Evolutionary conservation across 257 asterid genomes (phyloP), one percentile per base, ranked within the genome.

Genomic region (Nicotiana obtusifolia): DNA sequence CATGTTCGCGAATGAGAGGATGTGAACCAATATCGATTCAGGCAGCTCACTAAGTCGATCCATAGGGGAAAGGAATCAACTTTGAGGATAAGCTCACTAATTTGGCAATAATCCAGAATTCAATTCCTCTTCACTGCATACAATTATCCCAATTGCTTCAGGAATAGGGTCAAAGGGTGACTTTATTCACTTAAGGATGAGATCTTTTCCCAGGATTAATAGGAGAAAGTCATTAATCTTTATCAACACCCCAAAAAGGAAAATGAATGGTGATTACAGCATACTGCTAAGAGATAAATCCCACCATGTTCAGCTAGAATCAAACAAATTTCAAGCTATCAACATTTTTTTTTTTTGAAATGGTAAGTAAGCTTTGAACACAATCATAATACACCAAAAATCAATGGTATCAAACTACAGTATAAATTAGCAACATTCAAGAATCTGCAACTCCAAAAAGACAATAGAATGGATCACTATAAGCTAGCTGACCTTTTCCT

Each of bases 1-100:
- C 33, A 64, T 62, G 20, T 3, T 53, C 82, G 62, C 10, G 17
- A 62, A 79, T 61, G 82, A 79, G 47, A 60, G 59, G 60, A 79
- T 79, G 14, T 35, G 59, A 61, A 33, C 47, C 65, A 79, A 61
- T 62, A 79, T 26, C 11, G 0, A 14, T 35, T 79, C 82, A 5
- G 82, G 76, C 30, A 79, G 67, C 31, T 62, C 26, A n/a, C 76
- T 79, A 31, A 79, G 35, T 26, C 82, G 47, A 79, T 79, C 82
- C 82, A 79, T 79, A 64, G 15, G 10, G 69, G n/a, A 11, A 24
- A 62, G 35, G 19, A 62, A 26, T 62, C 4, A 62, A 62, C 19
- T 22, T 62, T 11, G 35, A 11, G 19, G 10, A 56, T 26, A 57
- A 57, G 24, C 24, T 57, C 30, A 22, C 33, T 20, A 5, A 10